Base-by-base conservation (phyloP, 768 basidiomycete genomes). In the Boletellus ananiceps region DNA sequence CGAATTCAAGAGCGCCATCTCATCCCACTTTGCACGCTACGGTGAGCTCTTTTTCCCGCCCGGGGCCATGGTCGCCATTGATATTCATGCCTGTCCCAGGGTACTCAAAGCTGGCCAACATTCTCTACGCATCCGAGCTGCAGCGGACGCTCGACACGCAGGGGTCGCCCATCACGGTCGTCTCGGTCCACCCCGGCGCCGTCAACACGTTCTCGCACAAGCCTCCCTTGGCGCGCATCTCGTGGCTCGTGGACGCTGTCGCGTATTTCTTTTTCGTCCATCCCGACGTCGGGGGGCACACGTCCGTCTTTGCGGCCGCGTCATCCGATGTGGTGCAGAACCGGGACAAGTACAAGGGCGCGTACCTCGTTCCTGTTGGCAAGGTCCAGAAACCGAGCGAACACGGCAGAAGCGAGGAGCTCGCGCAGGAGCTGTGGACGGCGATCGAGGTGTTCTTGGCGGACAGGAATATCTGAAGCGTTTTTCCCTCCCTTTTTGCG, bases 41-140 rank as follows among this genome's bases (percentile, higher is more conserved):
- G 55, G 74, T 73, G 53, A 23, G 61, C 52, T 8, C 27, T 29
- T 29, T 9, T 4, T 29, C 7, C 23, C 23, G 8, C 2, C n/a
- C 18, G 8, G 0, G 2, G 9, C 2, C 9, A 3, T 0, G 14
- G 0, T 15, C 8, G 41, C 3, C 14, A 18, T 16, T 5, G 14
- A 3, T 0, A 49, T 14, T 48, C 29, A 53, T 5, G 8, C 8
- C 23, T 3, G 16, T 41, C 21, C 23, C 50, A 83, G 83, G 59
- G 0, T 60, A 72, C 32, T 68, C 77, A 40, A 84, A 84, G 58
- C 62, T 82, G n/a, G 72, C 75, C 15, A 71, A 70, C 42, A 62
- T 77, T 27, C 68, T 83, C 15, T 81, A 72, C 51, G 74, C 73
- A 1, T 73, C 69, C 25, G 71, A 76, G 52, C 64, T 84, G 15